phyloP scores from a whole-genome alignment of 2,329 filamentous ascomycete genomes.

The Aspergillus fructus region DNA sequence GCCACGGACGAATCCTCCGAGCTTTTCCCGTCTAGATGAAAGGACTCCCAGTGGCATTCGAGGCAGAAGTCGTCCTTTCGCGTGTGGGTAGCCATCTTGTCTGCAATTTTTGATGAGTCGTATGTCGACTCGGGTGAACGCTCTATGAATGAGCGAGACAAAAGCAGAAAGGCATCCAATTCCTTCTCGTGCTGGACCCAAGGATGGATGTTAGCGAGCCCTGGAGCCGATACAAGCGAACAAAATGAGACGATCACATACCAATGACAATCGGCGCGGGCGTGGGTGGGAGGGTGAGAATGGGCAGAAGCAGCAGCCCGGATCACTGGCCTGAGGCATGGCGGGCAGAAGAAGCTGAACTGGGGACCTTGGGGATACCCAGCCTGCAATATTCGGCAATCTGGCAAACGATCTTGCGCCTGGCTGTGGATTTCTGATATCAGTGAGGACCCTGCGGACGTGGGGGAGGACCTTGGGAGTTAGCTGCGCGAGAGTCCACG shows the following conservation, averaged over 20 bases:
- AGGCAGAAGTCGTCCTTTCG: conserved; percentile 38
- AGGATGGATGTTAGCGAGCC: neutral
- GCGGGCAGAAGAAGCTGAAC: conserved; percentile 7
- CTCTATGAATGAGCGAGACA: conserved; percentile 9
- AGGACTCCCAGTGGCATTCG: conserved; percentile 43
- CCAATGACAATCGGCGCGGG: conserved; percentile 10
- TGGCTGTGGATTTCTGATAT: neutral
- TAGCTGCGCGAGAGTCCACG: conserved; percentile 1
- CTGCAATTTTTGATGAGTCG: neutral
- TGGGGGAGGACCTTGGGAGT: conserved; percentile 34
- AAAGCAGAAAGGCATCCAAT: conserved; percentile 8
- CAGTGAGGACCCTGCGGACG: conserved; percentile 7
- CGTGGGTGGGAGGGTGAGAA: conserved; percentile 2
- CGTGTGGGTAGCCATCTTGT: conserved; percentile 33
- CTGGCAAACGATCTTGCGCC: neutral
- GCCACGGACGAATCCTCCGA: conserved; percentile 23
- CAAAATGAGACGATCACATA: conserved; percentile 11
- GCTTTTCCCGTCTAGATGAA: conserved; percentile 35
- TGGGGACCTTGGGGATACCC: conserved; percentile 23
- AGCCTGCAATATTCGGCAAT: too few species aligned
- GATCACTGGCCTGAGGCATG: conserved; percentile 20
- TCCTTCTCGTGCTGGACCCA: conserved; percentile 1
- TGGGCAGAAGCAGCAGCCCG: conserved; percentile 10
- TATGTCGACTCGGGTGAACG: neutral
- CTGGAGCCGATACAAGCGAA: conserved; percentile 1